Evolutionary conservation across 306 rosid genomes (phyloP), one percentile per base, ranked within the genome.

Genomic region (Lathyrus aphaca): DNA sequence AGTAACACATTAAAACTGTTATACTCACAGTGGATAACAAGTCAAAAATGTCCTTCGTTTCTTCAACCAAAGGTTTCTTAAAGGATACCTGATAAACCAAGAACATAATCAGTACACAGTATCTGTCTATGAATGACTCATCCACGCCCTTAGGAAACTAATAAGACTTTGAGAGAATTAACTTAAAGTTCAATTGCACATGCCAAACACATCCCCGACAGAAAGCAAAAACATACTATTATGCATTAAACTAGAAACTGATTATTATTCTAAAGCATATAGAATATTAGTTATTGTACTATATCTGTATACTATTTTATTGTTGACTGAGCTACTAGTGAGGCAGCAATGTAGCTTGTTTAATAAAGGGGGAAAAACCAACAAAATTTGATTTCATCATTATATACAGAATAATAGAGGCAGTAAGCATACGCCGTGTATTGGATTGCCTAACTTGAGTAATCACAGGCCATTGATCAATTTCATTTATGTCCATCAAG

Each of bases 1-100:
- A 39, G 38, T n/a, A 76, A 23, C 29, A 16, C 64, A 70, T 23
- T 43, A 39, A 46, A 77, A 68, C 37, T 64, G 45, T 25, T 77
- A 48, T 64, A 85, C 98, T 85, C 78, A 93, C 98, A 44, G 83
- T 66, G 51, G 81, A 81, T 75, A 90, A 71, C 45, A 70, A 21
- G 66, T 75, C 83, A 60, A 88, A 44, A 64, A 73, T 39, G 55
- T 50, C 80, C 49, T 60, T 35, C n/a, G 70, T 54, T 79, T 88
- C 87, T 63, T 21, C 78, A 65, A 82, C 61, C 37, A 89, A 44
- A 68, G 88, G 80, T 55, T 58, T 77, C 75, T 74, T 45, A 38
- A 88, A 85, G 61, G 96, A 79, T 69, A 82, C 72, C 98, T 94
- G 86, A 55, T 5, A 68, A 73, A 76, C 74, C 35, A 68, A 76